Conservation (phyloP, 1,284 basidiomycete species). For the Cutaneotrichosporon cavernicola region DNA sequence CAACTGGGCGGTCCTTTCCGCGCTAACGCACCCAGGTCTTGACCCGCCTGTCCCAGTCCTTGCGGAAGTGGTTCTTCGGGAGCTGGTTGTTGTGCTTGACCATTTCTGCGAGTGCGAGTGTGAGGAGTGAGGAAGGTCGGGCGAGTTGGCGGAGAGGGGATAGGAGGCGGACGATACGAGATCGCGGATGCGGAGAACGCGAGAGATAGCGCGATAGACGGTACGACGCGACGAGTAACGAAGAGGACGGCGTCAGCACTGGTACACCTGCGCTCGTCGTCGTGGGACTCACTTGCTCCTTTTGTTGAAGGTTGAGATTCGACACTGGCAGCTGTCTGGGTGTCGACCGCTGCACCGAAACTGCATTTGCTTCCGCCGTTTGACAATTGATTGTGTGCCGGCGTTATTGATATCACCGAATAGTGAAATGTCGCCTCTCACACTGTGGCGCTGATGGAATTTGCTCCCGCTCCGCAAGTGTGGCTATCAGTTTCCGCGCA, state of each 20-base stretch:
- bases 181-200: not conserved
- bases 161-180: not conserved
- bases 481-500: not conserved
- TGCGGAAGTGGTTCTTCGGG: constrained; percentile 94
- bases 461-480: not conserved
- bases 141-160: not conserved
- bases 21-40: constrained; percentile 45
- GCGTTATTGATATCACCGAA: not conserved
- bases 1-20: not conserved
- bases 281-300: constrained; percentile 6
- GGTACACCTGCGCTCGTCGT: not conserved
- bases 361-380: not conserved
- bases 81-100: constrained; percentile 61
- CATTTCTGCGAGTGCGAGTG: constrained; percentile 20
- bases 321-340: not conserved
- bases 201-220: not conserved
- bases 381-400: not conserved
- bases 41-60: constrained; percentile 73
- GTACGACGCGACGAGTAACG: not conserved
- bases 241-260: constrained; percentile 6
- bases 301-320: constrained; percentile 12
- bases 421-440: not conserved
- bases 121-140: not conserved
- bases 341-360: not conserved
- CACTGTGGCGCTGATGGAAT: not conserved